Evolutionary conservation across 2,329 filamentous ascomycete species (phyloP).

Genomic region (Trichoderma gracile): DNA sequence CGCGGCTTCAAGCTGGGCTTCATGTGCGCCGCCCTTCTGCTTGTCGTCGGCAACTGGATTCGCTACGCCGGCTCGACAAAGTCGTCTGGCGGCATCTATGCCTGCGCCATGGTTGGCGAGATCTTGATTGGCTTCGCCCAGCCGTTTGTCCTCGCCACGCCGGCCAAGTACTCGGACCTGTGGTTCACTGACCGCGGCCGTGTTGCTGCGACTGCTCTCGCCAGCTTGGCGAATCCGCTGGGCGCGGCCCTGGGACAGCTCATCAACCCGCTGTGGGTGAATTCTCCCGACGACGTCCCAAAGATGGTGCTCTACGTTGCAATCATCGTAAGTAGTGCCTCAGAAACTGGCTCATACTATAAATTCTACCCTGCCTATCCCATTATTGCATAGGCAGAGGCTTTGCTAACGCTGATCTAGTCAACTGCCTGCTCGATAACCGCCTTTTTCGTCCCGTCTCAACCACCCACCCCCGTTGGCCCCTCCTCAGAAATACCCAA

Average conservation of each 20-base stretch:
- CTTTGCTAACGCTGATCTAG: constrained; percentile 29
- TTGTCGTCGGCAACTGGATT: constrained; percentile 87
- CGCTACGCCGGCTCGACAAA: constrained; percentile 70
- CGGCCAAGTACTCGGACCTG: constrained; percentile 86
- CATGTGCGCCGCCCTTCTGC: constrained; percentile 68
- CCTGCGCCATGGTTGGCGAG: constrained; percentile 85
- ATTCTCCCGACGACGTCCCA: constrained; percentile 64
- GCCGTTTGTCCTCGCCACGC: constrained; percentile 86
- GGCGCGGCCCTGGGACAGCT: constrained; percentile 87
- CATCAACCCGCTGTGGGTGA: constrained; percentile 76
- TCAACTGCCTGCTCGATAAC: constrained; percentile 61
- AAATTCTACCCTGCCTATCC: too few species aligned
- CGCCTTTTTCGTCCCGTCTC: constrained; percentile 75
- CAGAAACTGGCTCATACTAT: not conserved
- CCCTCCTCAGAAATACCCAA: constrained; percentile 65
- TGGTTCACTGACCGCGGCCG: constrained; percentile 89
- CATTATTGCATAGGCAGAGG: not conserved
- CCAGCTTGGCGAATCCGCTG: constrained; percentile 84
- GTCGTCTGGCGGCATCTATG: constrained; percentile 63
- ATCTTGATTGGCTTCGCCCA: constrained; percentile 87
- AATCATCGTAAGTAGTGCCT: constrained; percentile 66
- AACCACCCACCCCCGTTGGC: constrained; percentile 75
- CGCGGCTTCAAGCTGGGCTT: constrained; percentile 78
- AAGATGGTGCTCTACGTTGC: constrained; percentile 82
- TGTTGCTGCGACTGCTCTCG: constrained; percentile 82